These are phyloP conservation scores for Beauveria caledonica DNA, from an alignment of 2,329 filamentous ascomycete species.

Conservation along the genomic window DNA sequence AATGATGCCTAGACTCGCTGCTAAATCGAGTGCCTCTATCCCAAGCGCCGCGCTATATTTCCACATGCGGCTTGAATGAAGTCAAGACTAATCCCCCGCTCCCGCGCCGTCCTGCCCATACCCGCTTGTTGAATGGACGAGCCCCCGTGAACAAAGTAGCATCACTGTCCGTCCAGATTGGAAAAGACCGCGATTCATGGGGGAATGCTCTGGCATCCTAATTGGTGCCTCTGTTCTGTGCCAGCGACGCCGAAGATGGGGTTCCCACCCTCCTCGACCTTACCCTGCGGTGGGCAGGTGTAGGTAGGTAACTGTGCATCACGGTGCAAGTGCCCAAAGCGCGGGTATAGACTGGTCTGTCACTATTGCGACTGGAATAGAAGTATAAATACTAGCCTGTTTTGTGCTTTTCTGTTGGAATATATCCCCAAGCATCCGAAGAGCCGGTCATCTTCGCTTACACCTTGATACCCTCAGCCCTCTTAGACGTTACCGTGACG, in stretches of 20 bases:
- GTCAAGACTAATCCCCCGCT: no score
- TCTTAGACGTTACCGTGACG: neutral
- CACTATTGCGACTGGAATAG: neutral
- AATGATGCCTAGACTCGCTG: no score
- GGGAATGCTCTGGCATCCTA: neutral
- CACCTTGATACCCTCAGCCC: neutral
- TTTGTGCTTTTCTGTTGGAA: neutral
- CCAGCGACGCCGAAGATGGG: conserved; percentile 2
- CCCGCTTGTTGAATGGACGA: neutral
- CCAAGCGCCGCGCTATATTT: neutral
- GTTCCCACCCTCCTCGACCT: neutral
- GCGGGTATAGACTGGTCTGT: neutral
- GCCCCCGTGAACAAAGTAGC: neutral
- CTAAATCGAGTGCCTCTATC: no score
- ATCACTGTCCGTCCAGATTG: neutral
- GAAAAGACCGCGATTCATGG: neutral
- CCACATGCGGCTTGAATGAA: neutral
- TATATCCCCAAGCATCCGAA: neutral
- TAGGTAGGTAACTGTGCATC: neutral
- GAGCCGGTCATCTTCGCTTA: neutral
- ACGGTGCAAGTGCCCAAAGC: neutral
- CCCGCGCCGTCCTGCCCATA: neutral
- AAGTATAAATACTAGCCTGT: neutral
- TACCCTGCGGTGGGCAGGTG: neutral
- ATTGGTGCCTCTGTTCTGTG: conserved; percentile 2